Evolutionary conservation across 192 early-diverging fungal genomes (phyloP), one percentile per base, ranked within the genome.

Genomic region (Obelidium mucronatum): DNA sequence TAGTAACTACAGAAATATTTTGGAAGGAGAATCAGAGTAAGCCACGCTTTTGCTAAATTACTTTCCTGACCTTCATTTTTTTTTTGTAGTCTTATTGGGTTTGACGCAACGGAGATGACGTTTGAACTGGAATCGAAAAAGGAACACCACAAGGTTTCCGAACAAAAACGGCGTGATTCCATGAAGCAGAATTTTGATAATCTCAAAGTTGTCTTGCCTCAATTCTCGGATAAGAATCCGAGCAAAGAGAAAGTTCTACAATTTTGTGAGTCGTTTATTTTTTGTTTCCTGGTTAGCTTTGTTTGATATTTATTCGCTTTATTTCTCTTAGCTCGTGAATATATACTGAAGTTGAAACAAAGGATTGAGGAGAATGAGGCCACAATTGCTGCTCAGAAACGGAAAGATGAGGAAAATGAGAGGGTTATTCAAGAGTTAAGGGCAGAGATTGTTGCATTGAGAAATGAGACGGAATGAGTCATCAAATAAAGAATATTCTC

Each of bases 91-190:
- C 44, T 67, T 86, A 86, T 62, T 86, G 88, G 1, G 77, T 96
- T 3, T 93, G 95, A 3, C 85, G 96, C 30, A 85, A 82, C 2
- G 22, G 91, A 96, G 69, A 86, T 96, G 35, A 89, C 92, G 39
- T 88, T 88, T 4, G 92, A 93, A 0, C 81, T 96, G 54, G 94
- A 96, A 79, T 81, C 89, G 0, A 91, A 95, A 11, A 91, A 92
- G n/a, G 93, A 92, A 15, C 91, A 90, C 19, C 97, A 99, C 83
- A 97, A 98, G 81, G 91, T 95, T 52, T 96, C 96, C 2, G 97
- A 99, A 79, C 97, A 99, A 80, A 94, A 94, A 78, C 92, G 97
- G 13, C 87, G 97, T 6, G 97, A 99, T 75, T 93, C 92, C 35
- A 88, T 99, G 3, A 97, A 97, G 68, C 80, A 90, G 52, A 94